Conservation (phyloP, 2,329 filamentous ascomycete species). For the Penicillium sp. region DNA sequence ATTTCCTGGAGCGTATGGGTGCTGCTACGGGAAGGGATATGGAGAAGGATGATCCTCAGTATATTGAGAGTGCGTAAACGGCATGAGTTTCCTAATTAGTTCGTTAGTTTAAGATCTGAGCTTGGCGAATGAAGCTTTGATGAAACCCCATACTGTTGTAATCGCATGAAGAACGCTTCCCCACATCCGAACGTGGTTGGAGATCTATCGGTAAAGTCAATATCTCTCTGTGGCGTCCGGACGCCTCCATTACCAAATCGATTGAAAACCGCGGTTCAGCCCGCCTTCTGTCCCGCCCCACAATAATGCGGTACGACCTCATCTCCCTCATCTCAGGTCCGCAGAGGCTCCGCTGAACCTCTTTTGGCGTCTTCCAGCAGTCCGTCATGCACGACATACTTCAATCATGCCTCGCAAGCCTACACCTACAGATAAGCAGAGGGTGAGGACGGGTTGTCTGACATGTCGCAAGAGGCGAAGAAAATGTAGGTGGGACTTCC, state of each 20-base stretch:
- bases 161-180: neutral
- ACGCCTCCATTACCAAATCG: neutral
- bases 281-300: conserved; percentile 1
- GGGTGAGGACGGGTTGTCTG: conserved; percentile 27
- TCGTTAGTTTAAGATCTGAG: neutral
- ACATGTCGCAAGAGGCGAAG: conserved; percentile 26
- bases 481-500: conserved; percentile 21
- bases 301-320: neutral
- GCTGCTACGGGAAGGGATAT: conserved; percentile 11
- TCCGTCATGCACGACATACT: conserved; percentile 9
- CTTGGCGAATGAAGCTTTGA: neutral
- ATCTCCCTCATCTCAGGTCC: neutral
- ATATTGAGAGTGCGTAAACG: conserved; percentile 20
- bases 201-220: neutral
- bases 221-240: neutral
- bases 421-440: conserved; percentile 25
- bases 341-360: conserved; percentile 17
- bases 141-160: neutral
- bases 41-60: conserved; percentile 19
- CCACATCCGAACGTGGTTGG: neutral
- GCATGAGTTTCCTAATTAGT: neutral
- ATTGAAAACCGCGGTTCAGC: conserved; percentile 6
- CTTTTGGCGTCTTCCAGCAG: conserved; percentile 10
- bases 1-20: conserved; percentile 22
- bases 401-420: conserved; percentile 21